phyloP scores from a whole-genome alignment of 345 rosid genomes.

The Odontarrhena argentea region DNA sequence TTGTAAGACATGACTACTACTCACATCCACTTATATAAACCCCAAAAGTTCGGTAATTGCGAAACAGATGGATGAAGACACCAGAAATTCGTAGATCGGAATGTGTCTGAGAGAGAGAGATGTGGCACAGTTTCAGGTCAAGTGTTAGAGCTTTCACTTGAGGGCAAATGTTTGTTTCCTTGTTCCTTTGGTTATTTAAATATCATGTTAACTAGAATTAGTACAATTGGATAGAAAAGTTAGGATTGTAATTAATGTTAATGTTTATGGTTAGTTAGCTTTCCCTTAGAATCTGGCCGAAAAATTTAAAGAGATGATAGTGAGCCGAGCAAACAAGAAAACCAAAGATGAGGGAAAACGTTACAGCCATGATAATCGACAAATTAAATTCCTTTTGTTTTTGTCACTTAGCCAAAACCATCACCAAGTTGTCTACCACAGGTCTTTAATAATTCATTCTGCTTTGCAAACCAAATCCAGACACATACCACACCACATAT shows the following conservation, averaged over 20 bases:
- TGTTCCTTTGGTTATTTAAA: too few relatives aligned
- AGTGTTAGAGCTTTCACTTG: constrained; percentile 27
- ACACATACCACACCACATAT: constrained; percentile 18
- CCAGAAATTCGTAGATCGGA: constrained; percentile 30
- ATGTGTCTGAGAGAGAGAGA: constrained; percentile 7
- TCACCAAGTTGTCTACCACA: constrained; percentile 27
- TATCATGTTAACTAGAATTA: not conserved
- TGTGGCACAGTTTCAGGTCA: constrained; percentile 34
- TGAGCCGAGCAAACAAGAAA: constrained; percentile 24
- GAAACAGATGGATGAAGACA: not conserved
- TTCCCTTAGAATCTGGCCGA: constrained; percentile 27
- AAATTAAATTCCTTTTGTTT: constrained; percentile 15
- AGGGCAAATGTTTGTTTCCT: constrained; percentile 33
- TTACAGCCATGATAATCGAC: constrained; percentile 26
- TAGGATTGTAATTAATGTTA: constrained; percentile 23
- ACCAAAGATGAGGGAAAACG: constrained; percentile 13
- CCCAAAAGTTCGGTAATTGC: not conserved
- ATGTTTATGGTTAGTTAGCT: constrained; percentile 26
- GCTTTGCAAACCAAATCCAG: constrained; percentile 22
- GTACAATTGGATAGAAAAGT: constrained; percentile 17
- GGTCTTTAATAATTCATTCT: not conserved
- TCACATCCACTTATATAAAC: constrained; percentile 3
- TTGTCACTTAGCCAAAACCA: constrained; percentile 20
- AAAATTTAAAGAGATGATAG: constrained; percentile 6
- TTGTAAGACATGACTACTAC: constrained; percentile 49